Percentiles rank a stretch among this genome's conserved stretches.
phyloP scores from a whole-genome alignment of 2,329 filamentous ascomycete species.

The Phialemoniopsis sp. region DNA sequence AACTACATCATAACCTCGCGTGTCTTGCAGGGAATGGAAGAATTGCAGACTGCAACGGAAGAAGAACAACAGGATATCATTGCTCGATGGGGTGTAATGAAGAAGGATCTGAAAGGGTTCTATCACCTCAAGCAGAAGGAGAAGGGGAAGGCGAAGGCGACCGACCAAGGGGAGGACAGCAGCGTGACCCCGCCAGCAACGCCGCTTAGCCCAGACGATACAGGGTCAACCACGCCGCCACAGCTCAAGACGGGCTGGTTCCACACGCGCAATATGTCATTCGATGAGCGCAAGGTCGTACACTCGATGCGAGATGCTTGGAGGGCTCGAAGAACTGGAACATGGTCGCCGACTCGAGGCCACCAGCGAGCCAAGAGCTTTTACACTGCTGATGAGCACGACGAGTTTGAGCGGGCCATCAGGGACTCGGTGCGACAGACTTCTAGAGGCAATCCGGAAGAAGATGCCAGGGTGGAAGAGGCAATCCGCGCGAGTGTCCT shows the following conservation, averaged over 20 bases:
- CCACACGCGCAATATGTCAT: conserved; percentile 40
- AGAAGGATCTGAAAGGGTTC: conserved; percentile 57
- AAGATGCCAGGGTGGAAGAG: conserved; percentile 68
- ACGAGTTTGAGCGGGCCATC: conserved; percentile 70
- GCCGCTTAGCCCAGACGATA: background rate
- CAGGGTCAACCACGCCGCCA: background rate
- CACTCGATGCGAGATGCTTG: too few species aligned
- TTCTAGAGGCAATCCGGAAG: conserved; percentile 62
- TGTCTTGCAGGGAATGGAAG: conserved; percentile 69
- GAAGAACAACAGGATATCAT: conserved; percentile 64
- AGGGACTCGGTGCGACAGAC: conserved; percentile 64
- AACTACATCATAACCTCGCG: conserved; percentile 41
- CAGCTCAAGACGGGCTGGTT: conserved; percentile 40
- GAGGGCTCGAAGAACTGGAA: too few species aligned
- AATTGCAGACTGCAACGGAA: conserved; percentile 47
- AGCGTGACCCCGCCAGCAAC: conserved; percentile 1
- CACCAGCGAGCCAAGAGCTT: too few species aligned
- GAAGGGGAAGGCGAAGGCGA: conserved; percentile 27
- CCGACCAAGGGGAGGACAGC: conserved; percentile 14
- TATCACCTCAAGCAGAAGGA: conserved; percentile 48
- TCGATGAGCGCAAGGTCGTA: conserved; percentile 43
- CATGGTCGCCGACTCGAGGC: too few species aligned
- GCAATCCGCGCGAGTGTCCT: conserved; percentile 70
- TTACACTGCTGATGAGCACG: conserved; percentile 30
- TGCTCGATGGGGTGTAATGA: conserved; percentile 57